Evolutionary conservation across 495 filamentous ascomycete species (phyloP), one percentile per base, ranked within the genome.

Genomic region (Peziza echinospora): DNA sequence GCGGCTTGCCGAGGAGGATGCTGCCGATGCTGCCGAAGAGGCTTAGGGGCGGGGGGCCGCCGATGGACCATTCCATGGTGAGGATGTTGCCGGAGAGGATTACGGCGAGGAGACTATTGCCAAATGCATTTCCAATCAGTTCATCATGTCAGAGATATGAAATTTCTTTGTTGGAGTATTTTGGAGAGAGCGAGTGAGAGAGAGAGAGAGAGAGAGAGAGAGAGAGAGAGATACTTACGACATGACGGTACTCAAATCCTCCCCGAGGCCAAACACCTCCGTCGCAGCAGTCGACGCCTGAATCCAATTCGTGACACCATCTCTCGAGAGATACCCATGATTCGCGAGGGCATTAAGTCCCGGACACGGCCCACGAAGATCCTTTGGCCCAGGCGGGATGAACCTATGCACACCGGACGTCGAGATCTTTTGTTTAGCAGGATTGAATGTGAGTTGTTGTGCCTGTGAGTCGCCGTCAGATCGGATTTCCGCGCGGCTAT

Each of bases 261-360:
- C 37, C 16, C n/a, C n/a, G 22, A n/a, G 6, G 17, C 44, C 23
- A 44, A 44, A 40, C 41, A 58, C 40, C 41, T 65, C 58, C 46
- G 62, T 53, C 7, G 51, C 53, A 13, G 55, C 50, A 7, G 53
- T 52, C 7, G 55, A 30, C 5, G 44, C 62, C 0, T 51, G 45
- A 50, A 21, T 51, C 55, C 19, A 22, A 54, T 59, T 47, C 21
- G 57, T 49, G n/a, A 63, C 53, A 34, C 73, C 72, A 52, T 69
- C 64, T 39, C 62, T 71, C 1, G 69, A 65, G 13, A 77, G 62
- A 48, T 71, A 75, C 44, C 62, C 63, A 54, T 75, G 71, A 60
- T 75, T 75, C 1, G 72, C 71, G 28, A 74, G 61, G 11, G 67
- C 62, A 52, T 76, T 75, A 19, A 76, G 57, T 47, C 67, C 70